Evolutionary conservation across 106 monocot genomes (phyloP).

Genomic region (Phalaenopsis aphrodite): DNA sequence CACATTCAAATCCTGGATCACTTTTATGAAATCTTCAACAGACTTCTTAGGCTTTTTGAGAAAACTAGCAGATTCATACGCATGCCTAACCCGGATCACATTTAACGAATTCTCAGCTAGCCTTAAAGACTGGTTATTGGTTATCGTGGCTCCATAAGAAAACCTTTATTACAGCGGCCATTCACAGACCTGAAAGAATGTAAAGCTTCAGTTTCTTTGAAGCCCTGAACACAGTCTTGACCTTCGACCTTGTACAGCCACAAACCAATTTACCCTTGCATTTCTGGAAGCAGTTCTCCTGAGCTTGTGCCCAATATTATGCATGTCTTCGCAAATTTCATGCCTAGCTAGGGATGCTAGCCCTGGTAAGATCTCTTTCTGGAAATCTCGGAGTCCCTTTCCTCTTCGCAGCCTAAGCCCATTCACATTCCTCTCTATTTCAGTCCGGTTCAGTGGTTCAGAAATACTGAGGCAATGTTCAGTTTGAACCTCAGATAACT

Average conservation of each 20-base stretch:
- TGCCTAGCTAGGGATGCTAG: conserved; percentile 66
- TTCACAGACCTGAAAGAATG: neutral
- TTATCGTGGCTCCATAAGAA: neutral
- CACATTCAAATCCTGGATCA: too few relatives aligned
- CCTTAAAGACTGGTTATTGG: too few relatives aligned
- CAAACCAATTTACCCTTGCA: conserved; percentile 14
- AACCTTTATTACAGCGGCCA: neutral
- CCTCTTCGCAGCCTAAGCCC: conserved; percentile 48
- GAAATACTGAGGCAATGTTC: conserved; percentile 14
- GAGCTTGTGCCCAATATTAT: conserved; percentile 46
- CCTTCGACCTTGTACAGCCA: conserved; percentile 12
- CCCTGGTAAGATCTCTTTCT: conserved; percentile 75
- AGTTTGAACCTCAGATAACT: conserved; percentile 30
- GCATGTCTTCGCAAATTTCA: conserved; percentile 82
- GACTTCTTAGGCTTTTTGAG: too few relatives aligned
- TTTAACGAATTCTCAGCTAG: too few relatives aligned
- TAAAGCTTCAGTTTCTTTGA: neutral
- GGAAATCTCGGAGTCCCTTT: conserved; percentile 63
- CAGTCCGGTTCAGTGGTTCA: conserved; percentile 6
- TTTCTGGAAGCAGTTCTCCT: conserved; percentile 32
- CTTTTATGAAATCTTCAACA: too few relatives aligned
- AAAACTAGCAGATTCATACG: too few relatives aligned
- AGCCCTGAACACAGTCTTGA: neutral
- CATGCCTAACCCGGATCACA: too few relatives aligned
- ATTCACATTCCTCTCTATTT: conserved; percentile 4